These are phyloP conservation scores for Neoboletus brunneissimus DNA, from an alignment of 768 basidiomycete genomes.

Conservation along the genomic window DNA sequence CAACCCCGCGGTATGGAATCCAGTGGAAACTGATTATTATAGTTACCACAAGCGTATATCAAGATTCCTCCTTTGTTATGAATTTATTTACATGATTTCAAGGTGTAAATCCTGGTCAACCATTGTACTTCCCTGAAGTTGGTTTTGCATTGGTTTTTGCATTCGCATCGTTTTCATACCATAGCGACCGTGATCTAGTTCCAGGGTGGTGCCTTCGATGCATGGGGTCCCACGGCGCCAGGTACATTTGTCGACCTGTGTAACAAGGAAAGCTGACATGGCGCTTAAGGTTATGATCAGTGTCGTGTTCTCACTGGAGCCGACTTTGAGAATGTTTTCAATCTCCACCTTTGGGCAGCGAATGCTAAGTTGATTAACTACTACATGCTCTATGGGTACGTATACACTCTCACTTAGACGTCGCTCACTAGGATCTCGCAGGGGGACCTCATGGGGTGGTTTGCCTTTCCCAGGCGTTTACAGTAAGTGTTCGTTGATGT, in stretches of 20 bases:
- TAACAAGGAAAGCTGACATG: conserved; percentile 1
- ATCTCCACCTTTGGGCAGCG: conserved; percentile 72
- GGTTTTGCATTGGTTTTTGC: no score
- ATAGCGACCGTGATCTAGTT: conserved; percentile 39
- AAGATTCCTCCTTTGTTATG: not conserved
- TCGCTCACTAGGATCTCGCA: conserved; percentile 26
- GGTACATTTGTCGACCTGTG: conserved; percentile 33
- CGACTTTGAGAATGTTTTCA: conserved; percentile 77
- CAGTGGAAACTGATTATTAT: conserved; percentile 62
- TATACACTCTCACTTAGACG: not conserved
- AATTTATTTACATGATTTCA: conserved; percentile 34
- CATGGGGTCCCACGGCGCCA: conserved; percentile 75
- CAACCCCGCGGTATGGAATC: conserved; percentile 61
- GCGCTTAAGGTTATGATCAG: conserved; percentile 50
- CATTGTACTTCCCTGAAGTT: conserved; percentile 73
- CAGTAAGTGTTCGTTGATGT: conserved; percentile 32
- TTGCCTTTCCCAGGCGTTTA: conserved; percentile 77
- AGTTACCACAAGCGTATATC: conserved; percentile 50
- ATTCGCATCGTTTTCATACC: not conserved
- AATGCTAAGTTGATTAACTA: conserved; percentile 82
- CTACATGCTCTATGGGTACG: conserved; percentile 82
- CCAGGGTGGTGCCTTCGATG: conserved; percentile 77
- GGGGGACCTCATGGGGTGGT: conserved; percentile 84
- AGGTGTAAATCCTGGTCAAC: conserved; percentile 45
- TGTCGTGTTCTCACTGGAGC: conserved; percentile 68